These are phyloP conservation scores for Rachicladosporium sp. DNA, from an alignment of 2,329 filamentous ascomycete species.

Conservation along the genomic window DNA sequence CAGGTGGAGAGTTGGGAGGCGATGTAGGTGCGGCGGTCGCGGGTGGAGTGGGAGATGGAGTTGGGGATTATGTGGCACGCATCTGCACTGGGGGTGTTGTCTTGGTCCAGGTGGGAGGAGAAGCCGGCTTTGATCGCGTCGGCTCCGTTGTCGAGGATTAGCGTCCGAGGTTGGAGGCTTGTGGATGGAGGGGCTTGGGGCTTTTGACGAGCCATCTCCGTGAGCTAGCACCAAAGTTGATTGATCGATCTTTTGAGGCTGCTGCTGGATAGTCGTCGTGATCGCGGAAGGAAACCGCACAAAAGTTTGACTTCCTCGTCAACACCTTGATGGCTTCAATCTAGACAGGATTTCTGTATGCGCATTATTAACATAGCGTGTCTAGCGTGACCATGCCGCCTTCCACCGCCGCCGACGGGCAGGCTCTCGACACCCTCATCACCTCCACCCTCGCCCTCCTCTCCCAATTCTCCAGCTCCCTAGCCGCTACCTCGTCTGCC, in stretches of 20 bases:
- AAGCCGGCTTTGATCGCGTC: conserved; percentile 84
- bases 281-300: no score
- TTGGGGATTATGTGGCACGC: conserved; percentile 69
- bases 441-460: conserved; percentile 21
- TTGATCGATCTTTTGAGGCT: no score
- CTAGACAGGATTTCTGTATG: no score
- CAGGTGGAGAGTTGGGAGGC: conserved; percentile 67
- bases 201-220: conserved; percentile 5
- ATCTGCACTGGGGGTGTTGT: conserved; percentile 24
- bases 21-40: conserved; percentile 66
- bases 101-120: conserved; percentile 11
- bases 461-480: conserved; percentile 18
- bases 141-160: conserved; percentile 88
- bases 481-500: conserved; percentile 13
- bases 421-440: conserved; percentile 18
- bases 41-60: conserved; percentile 67
- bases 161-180: conserved; percentile 36
- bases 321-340: no score
- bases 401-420: conserved; percentile 10
- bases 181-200: conserved; percentile 1
- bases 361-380: no score
- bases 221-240: no score
- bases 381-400: conserved; percentile 14
- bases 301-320: no score
- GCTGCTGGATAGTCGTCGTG: no score